phyloP scores from a whole-genome alignment of 306 rosid species.

The Prunus salicina region DNA sequence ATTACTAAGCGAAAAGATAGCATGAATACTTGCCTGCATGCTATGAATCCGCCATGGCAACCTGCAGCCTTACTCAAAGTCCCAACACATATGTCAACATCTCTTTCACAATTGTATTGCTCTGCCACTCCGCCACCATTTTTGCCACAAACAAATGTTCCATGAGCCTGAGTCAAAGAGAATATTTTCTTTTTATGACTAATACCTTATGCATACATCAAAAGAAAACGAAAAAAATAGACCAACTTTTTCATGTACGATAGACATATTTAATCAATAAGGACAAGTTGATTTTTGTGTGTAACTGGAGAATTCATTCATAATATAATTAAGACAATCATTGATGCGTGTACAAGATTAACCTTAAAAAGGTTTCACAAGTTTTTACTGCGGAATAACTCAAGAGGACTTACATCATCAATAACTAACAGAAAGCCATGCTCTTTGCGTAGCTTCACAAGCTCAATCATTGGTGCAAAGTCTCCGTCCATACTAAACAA shows the following conservation, averaged over 20 bases:
- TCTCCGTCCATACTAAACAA: slow-evolving; percentile 99
- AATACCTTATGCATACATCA: slow-evolving; percentile 8
- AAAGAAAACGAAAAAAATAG: background rate
- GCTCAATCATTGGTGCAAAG: slow-evolving; percentile 80
- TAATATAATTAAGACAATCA: background rate
- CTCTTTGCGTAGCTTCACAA: slow-evolving; percentile 69
- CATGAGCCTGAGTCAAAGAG: slow-evolving; percentile 67
- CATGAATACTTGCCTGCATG: slow-evolving; percentile 71
- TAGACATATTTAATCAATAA: background rate
- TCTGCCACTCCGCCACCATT: slow-evolving; percentile 97
- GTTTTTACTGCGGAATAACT: background rate
- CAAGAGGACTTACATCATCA: slow-evolving; percentile 69
- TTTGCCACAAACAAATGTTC: slow-evolving; percentile 86
- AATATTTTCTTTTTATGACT: background rate
- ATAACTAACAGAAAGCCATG: slow-evolving; percentile 76
- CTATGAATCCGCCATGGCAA: slow-evolving; percentile 96
- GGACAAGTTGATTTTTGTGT: background rate
- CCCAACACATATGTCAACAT: slow-evolving; percentile 84
- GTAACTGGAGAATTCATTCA: background rate
- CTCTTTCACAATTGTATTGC: slow-evolving; percentile 74
- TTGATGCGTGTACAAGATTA: background rate
- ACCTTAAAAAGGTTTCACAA: background rate
- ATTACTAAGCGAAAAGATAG: slow-evolving; percentile 1
- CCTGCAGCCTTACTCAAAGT: slow-evolving; percentile 96
- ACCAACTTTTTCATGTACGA: background rate